Evolutionary conservation across 140 eudicot species (phyloP).

Genomic region (Bidens hawaiensis): DNA sequence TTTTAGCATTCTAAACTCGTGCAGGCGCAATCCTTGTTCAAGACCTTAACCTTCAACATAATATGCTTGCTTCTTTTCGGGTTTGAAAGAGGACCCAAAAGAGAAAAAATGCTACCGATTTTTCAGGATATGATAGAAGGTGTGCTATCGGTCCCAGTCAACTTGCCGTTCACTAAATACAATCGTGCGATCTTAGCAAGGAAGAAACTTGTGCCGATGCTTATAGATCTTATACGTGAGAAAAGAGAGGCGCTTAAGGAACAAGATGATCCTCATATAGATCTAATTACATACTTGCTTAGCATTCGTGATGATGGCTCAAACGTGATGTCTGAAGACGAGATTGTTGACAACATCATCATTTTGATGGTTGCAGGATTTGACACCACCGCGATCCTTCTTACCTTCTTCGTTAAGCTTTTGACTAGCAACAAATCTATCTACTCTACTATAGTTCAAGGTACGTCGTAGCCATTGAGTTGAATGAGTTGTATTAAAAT

Average conservation of each 20-base stretch:
- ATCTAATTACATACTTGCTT: constrained; percentile 46
- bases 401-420: constrained; percentile 29
- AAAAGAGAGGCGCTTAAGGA: constrained; percentile 30
- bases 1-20: background rate
- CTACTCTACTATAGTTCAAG: constrained; percentile 16
- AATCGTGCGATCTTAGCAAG: too few relatives aligned
- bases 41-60: constrained; percentile 60
- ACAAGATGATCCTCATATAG: constrained; percentile 33
- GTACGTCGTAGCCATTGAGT: too few relatives aligned
- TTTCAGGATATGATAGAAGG: constrained; percentile 48
- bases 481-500: too few relatives aligned
- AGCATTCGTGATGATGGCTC: constrained; percentile 32
- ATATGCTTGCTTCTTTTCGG: constrained; percentile 62
- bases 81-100: constrained; percentile 39
- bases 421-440: constrained; percentile 20
- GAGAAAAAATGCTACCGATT: constrained; percentile 31
- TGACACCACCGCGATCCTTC: constrained; percentile 29
- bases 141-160: constrained; percentile 50
- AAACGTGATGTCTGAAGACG: constrained; percentile 25
- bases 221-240: constrained; percentile 36
- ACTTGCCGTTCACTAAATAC: too few relatives aligned
- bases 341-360: constrained; percentile 34
- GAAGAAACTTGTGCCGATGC: too few relatives aligned
- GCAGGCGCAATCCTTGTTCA: constrained; percentile 47
- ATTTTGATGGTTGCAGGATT: constrained; percentile 37